phyloP scores from a whole-genome alignment of 306 rosid species.

The Quercus rubra region DNA sequence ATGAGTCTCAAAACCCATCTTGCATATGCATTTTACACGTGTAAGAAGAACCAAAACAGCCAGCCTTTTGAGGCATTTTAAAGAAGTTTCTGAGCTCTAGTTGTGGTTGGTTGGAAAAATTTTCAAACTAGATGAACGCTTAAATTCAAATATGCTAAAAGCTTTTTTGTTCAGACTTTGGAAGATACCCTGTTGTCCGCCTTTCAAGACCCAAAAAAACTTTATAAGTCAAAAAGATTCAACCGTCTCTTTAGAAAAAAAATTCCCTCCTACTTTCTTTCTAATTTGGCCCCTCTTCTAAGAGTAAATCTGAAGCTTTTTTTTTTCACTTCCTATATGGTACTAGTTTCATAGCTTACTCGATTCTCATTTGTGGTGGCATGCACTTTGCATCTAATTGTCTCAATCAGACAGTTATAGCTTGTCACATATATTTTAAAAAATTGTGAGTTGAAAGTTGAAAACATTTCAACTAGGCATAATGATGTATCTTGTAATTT shows the following conservation, averaged over 20 bases:
- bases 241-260: constrained; percentile 18
- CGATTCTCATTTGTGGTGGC: background rate
- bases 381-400: no score
- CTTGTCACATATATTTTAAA: no score
- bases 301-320: background rate
- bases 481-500: no score
- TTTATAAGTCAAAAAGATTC: constrained; percentile 22
- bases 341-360: background rate
- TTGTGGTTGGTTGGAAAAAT: background rate
- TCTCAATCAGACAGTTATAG: no score
- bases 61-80: background rate
- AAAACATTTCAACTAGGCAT: no score
- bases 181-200: constrained; percentile 22
- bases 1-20: background rate
- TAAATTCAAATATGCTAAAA: constrained; percentile 13
- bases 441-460: no score
- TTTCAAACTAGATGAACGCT: background rate
- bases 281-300: background rate
- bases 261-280: background rate
- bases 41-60: background rate
- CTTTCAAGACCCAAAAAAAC: background rate
- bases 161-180: constrained; percentile 18
- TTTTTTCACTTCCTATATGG: background rate
- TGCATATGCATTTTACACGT: background rate
- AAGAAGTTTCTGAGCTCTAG: background rate